Base-by-base conservation (phyloP, 805 yeast species). In the Cyberlindnera xylosilytica region DNA sequence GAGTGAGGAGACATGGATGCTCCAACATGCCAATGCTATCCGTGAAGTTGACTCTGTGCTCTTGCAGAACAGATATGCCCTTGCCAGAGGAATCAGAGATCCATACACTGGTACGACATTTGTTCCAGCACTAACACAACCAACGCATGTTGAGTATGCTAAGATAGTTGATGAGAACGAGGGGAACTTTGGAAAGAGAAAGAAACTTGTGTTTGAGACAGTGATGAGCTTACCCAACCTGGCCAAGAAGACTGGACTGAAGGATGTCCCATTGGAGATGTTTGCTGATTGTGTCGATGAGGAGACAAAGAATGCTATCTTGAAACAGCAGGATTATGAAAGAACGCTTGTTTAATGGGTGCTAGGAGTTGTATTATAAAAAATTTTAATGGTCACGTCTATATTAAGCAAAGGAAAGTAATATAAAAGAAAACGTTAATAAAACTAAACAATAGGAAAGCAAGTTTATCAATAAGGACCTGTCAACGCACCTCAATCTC, bases 101-200 rank as follows among this genome's bases (percentile, higher is more conserved):
- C 77, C 84, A 1, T 91, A 89, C 61, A 85, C 96, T 0, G 95
- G 95, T n/a, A 71, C 84, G 24, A 69, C 73, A 28, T 87, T 88
- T 60, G 78, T 78, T 26, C 97, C 98, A 3, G 59, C 55, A 17
- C 67, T 70, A 4, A 83, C 95, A 7, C 99, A 93, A 64, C 87
- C 98, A 1, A 68, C 6, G 55, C 56, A 34, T 52, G 63, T 46
- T 26, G 51, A 35, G 51, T 50, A 38, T 42, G 56, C 42, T 36
- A 56, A 43, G 22, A 36, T 42, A 23, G 34, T 65, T 7, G 49
- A 42, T 22, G 68, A 63, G 37, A 42, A 63, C 2, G 60, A 57
- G 1, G 58, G 52, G 7, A 57, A 6, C n/a, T n/a, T n/a, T 22
- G 47, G 47, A 2, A 40, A 38, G 39, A 39, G 38, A 26, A 39